Conservation (phyloP, 805 yeast genomes). For the Candida golubevii region DNA sequence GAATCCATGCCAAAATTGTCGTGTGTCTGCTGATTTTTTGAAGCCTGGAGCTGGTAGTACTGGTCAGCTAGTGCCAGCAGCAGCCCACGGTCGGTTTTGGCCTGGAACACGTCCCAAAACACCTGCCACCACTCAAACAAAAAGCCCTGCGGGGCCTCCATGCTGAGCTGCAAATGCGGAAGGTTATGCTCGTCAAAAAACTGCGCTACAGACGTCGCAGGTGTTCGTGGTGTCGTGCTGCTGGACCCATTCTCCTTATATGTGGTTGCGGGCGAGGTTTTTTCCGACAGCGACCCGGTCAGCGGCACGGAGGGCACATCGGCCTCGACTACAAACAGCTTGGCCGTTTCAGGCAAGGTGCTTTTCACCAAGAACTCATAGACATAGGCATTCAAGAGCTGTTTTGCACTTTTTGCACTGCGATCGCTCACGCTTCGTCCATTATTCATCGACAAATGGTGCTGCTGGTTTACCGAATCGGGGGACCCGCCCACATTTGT, state of each 20-base stretch:
- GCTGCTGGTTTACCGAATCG: constrained; percentile 4
- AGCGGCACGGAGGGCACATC: constrained; percentile 44
- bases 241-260: constrained; percentile 2
- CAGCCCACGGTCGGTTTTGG: constrained; percentile 43
- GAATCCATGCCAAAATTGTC: constrained; percentile 1
- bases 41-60: constrained; percentile 59
- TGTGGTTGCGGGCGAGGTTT: constrained; percentile 18
- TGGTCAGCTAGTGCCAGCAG: constrained; percentile 50
- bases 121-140: constrained; percentile 94
- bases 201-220: constrained; percentile 21
- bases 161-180: constrained; percentile 48
- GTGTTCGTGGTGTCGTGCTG: constrained; percentile 24
- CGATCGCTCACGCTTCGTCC: constrained; percentile 32
- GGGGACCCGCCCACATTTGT: background rate
- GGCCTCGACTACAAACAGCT: constrained; percentile 70
- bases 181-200: constrained; percentile 39
- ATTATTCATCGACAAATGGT: constrained; percentile 18
- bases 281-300: constrained; percentile 9
- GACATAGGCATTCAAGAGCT: constrained; percentile 73
- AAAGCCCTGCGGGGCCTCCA: constrained; percentile 86
- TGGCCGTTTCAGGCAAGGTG: constrained; percentile 67
- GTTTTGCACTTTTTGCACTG: constrained; percentile 50
- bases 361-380: constrained; percentile 81
- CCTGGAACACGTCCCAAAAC: constrained; percentile 90
- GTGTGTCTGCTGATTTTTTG: constrained; percentile 56